Base-by-base conservation (phyloP, 208 protist genomes). In the Wallacemonas sp. region DNA sequence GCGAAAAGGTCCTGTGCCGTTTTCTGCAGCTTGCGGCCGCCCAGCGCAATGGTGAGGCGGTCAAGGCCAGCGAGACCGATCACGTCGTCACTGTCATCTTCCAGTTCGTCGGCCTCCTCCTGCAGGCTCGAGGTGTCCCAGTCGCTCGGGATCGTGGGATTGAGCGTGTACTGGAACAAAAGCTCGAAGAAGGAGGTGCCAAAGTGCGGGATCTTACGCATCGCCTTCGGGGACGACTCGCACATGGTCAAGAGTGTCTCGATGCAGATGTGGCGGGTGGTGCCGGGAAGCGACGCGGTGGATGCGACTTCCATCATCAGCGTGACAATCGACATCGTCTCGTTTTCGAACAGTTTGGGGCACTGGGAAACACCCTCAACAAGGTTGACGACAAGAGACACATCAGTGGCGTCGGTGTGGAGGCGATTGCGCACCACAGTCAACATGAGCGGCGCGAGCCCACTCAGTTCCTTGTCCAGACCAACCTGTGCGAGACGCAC, bases 141-240 rank as follows among this genome's bases (percentile, higher is more conserved):
- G 56, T 92, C 64, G 30, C 79, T 81, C 26, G 39, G 29, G 32
- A 89, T 80, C 9, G 70, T 78, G 39, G 86, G 84, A 47, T 87
- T 81, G 33, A 92, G 64, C 30, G 78, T 88, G 74, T 94, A 94
- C 69, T 94, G 68, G 69, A 93, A 94, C n/a, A 94, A 77, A 32
- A 96, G 66, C 56, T 88, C 68, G 24, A 96, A 88, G 57, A 96
- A 92, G 55, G 85, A 78, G 0, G 82, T 76, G 21, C 76, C 70
- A 57, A 96, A 96, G 21, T 92, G 76, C 19, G 79, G 77, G 39
- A 96, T 83, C 68, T 91, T 93, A 29, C 91, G 81, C 24, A 87
- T 72, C 12, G 63, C 83, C 80, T 92, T 96, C 2, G 86, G 86
- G 4, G 80, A 68, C 47, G 74, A 80, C 71, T 96, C 91, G 70